Conservation (phyloP, 2,329 filamentous ascomycete genomes). For the Aspergillus sclerotialis region DNA sequence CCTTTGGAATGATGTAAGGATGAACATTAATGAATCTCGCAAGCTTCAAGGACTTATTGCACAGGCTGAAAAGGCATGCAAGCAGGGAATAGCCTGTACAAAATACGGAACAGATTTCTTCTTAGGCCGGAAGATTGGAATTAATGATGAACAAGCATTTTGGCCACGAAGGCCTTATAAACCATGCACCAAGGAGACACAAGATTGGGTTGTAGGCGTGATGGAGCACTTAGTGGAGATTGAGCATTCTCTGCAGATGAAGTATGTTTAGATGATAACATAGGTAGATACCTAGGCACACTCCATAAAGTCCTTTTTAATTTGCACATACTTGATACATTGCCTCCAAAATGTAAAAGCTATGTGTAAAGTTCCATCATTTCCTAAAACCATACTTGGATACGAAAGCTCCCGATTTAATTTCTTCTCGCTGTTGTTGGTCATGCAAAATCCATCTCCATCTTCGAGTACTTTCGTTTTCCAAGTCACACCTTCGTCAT, state of each 20-base stretch:
- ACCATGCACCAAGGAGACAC: slow-evolving; percentile 29
- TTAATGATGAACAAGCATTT: slow-evolving; percentile 30
- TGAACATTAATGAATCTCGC: slow-evolving; percentile 30
- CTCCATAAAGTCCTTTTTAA: slow-evolving; percentile 12
- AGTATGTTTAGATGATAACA: slow-evolving; percentile 2
- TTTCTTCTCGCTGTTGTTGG: slow-evolving; percentile 37
- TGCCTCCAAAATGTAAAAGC: slow-evolving; percentile 40
- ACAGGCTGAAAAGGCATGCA: slow-evolving; percentile 46
- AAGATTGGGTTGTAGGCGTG: slow-evolving; percentile 39
- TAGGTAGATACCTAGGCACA: neutral
- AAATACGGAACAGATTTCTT: slow-evolving; percentile 43
- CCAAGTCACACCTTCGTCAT: slow-evolving; percentile 34
- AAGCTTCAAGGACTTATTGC: slow-evolving; percentile 39
- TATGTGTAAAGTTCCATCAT: slow-evolving; percentile 25
- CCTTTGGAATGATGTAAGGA: slow-evolving; percentile 36
- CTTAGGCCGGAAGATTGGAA: slow-evolving; percentile 32
- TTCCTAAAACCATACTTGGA: slow-evolving; percentile 35
- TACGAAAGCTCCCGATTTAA: slow-evolving; percentile 41
- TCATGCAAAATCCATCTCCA: slow-evolving; percentile 41
- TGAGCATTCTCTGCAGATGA: slow-evolving; percentile 10
- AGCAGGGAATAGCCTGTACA: slow-evolving; percentile 42
- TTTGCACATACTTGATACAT: slow-evolving; percentile 34
- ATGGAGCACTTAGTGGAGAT: slow-evolving; percentile 20
- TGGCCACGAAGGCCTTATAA: slow-evolving; percentile 40
- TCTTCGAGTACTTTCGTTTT: slow-evolving; percentile 35